These are phyloP conservation scores for Colletotrichum camelliae DNA, from an alignment of 2,329 filamentous ascomycete species.

Conservation along the genomic window DNA sequence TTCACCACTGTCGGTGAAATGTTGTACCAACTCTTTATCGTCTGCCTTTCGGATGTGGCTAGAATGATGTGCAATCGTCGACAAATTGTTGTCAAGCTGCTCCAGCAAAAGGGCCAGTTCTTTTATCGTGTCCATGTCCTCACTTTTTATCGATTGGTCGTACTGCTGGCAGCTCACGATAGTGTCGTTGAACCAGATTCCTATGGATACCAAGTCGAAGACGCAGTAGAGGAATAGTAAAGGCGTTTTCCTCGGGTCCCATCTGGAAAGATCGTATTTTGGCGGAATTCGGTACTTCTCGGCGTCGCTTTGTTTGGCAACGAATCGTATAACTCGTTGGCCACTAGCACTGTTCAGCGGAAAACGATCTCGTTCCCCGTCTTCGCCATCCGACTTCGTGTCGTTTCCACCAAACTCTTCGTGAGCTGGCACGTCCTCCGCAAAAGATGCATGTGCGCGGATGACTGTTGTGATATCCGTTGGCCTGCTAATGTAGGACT, in stretches of 20 bases:
- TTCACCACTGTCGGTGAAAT: background rate
- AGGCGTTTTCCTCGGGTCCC: background rate
- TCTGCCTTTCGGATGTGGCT: background rate
- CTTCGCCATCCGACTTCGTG: background rate
- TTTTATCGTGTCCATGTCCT: background rate
- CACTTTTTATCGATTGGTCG: background rate
- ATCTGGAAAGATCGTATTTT: background rate
- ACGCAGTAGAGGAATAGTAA: background rate
- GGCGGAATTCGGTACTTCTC: background rate
- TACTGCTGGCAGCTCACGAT: background rate
- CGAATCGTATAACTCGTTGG: background rate
- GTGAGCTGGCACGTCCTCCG: background rate
- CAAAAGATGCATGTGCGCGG: background rate
- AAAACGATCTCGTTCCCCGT: background rate
- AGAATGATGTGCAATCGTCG: background rate
- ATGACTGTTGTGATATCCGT: background rate
- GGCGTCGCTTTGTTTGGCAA: background rate
- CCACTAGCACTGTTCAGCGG: background rate
- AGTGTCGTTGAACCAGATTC: background rate
- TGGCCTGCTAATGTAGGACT: background rate
- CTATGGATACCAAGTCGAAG: background rate
- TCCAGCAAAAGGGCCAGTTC: background rate
- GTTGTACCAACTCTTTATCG: background rate
- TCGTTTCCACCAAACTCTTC: accelerated
- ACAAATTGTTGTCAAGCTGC: background rate